phyloP scores from a whole-genome alignment of 371 early-diverging fungal genomes.

The Lichtheimia hyalospora region DNA sequence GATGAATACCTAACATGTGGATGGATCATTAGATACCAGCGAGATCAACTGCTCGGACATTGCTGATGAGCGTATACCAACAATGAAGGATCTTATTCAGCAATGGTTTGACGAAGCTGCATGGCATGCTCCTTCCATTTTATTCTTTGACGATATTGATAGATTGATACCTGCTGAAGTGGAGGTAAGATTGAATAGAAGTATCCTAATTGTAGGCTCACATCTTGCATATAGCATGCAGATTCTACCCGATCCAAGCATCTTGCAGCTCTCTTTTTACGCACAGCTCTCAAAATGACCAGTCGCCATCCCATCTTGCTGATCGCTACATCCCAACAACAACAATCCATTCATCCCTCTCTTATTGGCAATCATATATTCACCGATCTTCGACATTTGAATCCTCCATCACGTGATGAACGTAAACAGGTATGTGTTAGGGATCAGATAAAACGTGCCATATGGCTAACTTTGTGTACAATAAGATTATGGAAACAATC shows the following conservation, averaged over 20 bases:
- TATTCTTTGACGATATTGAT: constrained; percentile 98
- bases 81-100: constrained; percentile 65
- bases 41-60: constrained; percentile 67
- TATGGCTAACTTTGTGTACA: constrained; percentile 5
- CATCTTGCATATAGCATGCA: constrained; percentile 40
- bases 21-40: constrained; percentile 38
- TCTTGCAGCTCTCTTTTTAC: constrained; percentile 67
- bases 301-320: constrained; percentile 56
- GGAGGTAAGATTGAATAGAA: constrained; percentile 48
- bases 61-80: constrained; percentile 61
- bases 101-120: constrained; percentile 69
- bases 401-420: constrained; percentile 69
- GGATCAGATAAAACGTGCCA: neutral
- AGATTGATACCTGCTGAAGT: constrained; percentile 84
- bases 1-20: neutral
- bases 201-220: neutral
- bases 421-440: constrained; percentile 53
- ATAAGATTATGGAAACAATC: constrained; percentile 60
- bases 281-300: constrained; percentile 43
- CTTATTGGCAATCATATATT: constrained; percentile 68
- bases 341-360: constrained; percentile 64
- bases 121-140: constrained; percentile 79
- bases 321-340: constrained; percentile 73
- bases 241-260: constrained; percentile 72
- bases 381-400: constrained; percentile 64